phyloP scores from a whole-genome alignment of 306 rosid genomes.

The Senna tora region DNA sequence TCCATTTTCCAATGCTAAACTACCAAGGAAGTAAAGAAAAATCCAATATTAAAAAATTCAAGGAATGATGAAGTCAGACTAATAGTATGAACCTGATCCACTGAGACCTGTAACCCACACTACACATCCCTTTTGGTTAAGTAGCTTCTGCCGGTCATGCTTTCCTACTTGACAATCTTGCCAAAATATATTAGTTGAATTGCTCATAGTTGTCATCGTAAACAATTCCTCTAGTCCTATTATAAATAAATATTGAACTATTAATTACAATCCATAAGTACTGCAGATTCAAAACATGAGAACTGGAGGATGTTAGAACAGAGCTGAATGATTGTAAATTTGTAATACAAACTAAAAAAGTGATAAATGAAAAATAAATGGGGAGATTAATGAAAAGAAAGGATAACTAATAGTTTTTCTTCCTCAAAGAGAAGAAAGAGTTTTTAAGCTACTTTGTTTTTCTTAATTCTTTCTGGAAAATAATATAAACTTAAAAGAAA shows the following conservation, averaged over 20 bases:
- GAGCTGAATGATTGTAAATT: neutral
- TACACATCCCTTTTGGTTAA: constrained; percentile 86
- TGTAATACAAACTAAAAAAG: neutral
- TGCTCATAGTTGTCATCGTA: constrained; percentile 62
- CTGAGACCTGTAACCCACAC: constrained; percentile 95
- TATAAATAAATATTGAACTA: constrained; percentile 30
- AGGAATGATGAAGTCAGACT: constrained; percentile 17
- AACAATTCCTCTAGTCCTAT: constrained; percentile 41
- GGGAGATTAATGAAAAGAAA: neutral
- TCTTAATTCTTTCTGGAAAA: neutral
- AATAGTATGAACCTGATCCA: constrained; percentile 69
- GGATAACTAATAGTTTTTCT: neutral
- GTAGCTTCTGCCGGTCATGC: constrained; percentile 80
- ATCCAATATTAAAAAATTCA: neutral
- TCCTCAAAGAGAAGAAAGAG: neutral
- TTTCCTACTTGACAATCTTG: constrained; percentile 74
- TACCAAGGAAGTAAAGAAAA: constrained; percentile 6
- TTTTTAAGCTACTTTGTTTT: neutral
- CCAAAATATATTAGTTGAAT: constrained; percentile 84
- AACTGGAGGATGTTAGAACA: constrained; percentile 22
- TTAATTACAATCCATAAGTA: constrained; percentile 36
- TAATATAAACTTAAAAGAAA: neutral
- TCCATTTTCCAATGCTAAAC: constrained; percentile 15
- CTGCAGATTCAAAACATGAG: constrained; percentile 33
- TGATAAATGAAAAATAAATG: neutral